phyloP scores from a whole-genome alignment of 2,329 filamentous ascomycete species.

The Pseudocercospora eumusae region DNA sequence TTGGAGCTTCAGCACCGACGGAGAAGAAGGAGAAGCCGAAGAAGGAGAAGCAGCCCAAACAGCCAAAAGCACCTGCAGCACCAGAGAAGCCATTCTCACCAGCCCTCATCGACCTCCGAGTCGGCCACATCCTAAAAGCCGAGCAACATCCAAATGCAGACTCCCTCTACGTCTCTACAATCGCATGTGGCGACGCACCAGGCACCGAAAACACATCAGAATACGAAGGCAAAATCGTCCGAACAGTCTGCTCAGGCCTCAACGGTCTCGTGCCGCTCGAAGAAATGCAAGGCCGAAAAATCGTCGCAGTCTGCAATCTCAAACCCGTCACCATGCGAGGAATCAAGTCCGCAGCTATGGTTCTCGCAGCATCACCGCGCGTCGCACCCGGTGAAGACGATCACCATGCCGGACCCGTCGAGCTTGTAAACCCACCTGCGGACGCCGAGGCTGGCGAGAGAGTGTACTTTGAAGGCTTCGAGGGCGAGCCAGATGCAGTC shows the following conservation, averaged over 20 bases:
- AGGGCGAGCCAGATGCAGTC: conserved; percentile 86
- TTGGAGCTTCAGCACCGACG: conserved; percentile 45
- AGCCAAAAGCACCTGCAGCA: conserved; percentile 59
- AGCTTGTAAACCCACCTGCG: conserved; percentile 82
- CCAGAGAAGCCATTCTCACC: conserved; percentile 77
- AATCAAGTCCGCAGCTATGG: conserved; percentile 80
- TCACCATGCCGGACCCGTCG: conserved; percentile 85
- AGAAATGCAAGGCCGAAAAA: conserved; percentile 95
- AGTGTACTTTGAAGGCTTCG: conserved; percentile 92
- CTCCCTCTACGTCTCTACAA: conserved; percentile 91
- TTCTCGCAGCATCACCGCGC: conserved; percentile 87
- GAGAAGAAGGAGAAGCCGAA: conserved; percentile 54
- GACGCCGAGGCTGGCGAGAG: conserved; percentile 80
- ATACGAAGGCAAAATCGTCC: conserved; percentile 85
- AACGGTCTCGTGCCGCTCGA: conserved; percentile 90
- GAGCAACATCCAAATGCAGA: conserved; percentile 96
- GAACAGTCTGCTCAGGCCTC: conserved; percentile 94
- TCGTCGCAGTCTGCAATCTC: conserved; percentile 93
- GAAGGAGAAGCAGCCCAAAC: conserved; percentile 90
- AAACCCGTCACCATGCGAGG: conserved; percentile 99
- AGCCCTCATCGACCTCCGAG: conserved; percentile 85
- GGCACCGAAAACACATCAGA: conserved; percentile 87
- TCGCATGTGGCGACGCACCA: conserved; percentile 85
- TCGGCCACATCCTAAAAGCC: conserved; percentile 96
- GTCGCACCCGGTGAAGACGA: conserved; percentile 78